Percentiles rank a stretch among this genome's conserved stretches.
Evolutionary conservation across 176 grass and related monocot species (phyloP).

Genomic region (Triticum aestivum): IWGSC_CS_RefSeq_v2.1 NC_057806.1:100683781-100684280

Average conservation of each 20-base stretch:
- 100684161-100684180: not conserved
- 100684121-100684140: not conserved
- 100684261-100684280: not conserved
- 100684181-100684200: not conserved
- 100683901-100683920: not conserved
- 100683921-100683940: not conserved
- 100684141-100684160: not conserved
- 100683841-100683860: not conserved
- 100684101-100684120: not conserved
- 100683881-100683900: not conserved
- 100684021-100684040: not conserved
- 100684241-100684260: not conserved
- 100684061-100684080: not conserved
- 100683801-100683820: not conserved
- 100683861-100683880: not conserved
- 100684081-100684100: not conserved
- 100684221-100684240: not conserved
- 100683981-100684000: not conserved
- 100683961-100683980: not conserved
- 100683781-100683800: not conserved
- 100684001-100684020: not conserved
- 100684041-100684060: not conserved
- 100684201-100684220: not conserved
- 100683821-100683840: not conserved
- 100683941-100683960: not conserved